Conservation (phyloP, 257 asterid species). For the Cinchona pubescens region DNA sequence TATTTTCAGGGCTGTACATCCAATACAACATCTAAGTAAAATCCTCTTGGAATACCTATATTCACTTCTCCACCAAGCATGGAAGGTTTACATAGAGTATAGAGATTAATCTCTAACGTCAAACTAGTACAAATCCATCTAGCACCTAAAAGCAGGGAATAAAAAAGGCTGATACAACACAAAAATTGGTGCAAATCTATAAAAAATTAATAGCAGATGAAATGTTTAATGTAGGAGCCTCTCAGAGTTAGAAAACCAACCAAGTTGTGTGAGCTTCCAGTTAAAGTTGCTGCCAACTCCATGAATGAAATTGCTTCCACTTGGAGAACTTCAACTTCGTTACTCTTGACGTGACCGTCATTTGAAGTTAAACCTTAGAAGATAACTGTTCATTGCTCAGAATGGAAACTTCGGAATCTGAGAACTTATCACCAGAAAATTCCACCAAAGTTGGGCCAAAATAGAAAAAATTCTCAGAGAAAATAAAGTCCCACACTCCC, state of each 20-base stretch:
- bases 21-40: background rate
- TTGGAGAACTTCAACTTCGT: constrained; percentile 57
- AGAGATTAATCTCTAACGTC: background rate
- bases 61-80: background rate
- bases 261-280: constrained; percentile 85
- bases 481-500: constrained; percentile 95
- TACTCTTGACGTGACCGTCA: constrained; percentile 27
- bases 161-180: constrained; percentile 1
- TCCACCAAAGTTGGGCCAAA: constrained; percentile 66
- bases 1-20: background rate
- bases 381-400: constrained; percentile 30
- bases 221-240: background rate
- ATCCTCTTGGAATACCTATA: background rate
- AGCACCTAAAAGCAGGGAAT: background rate
- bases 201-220: constrained; percentile 2
- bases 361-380: constrained; percentile 36
- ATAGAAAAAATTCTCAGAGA: constrained; percentile 93
- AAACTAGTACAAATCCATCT: background rate
- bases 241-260: constrained; percentile 47
- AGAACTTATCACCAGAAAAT: constrained; percentile 32
- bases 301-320: constrained; percentile 69
- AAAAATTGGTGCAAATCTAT: background rate
- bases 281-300: constrained; percentile 81
- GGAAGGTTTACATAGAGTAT: background rate
- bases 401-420: constrained; percentile 28